Conservation (phyloP, 2,329 filamentous ascomycete genomes). For the Lasiodiplodia citricola region DNA sequence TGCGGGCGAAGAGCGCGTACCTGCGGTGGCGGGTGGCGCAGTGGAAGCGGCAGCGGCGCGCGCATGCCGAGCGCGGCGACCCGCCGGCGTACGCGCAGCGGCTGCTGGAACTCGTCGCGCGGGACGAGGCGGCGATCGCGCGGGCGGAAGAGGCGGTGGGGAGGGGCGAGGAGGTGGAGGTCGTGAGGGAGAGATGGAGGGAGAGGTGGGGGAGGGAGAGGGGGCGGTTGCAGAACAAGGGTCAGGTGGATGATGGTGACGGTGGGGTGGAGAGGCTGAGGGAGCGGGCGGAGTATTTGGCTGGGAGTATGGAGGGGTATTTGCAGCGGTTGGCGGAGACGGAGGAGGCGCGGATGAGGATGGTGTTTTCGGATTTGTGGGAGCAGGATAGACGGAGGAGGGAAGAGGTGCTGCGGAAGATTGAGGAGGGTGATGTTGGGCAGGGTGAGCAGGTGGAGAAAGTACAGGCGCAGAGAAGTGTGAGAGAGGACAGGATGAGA, state of each 20-base stretch:
- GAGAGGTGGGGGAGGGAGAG: not conserved
- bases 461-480: no score
- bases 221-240: no score
- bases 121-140: not conserved
- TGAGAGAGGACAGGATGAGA: not conserved
- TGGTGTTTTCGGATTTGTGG: not conserved
- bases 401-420: not conserved
- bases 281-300: not conserved
- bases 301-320: not conserved
- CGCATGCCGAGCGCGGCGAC: no score
- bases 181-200: not conserved
- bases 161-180: not conserved
- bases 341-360: not conserved
- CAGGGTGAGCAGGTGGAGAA: no score
- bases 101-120: not conserved
- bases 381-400: not conserved
- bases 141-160: no score
- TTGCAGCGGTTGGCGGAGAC: not conserved
- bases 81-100: not conserved
- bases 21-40: not conserved
- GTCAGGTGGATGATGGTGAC: no score
- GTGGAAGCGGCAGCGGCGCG: not conserved
- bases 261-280: no score
- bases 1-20: not conserved
- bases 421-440: not conserved